Conservation (phyloP, 202 grass and related monocot genomes). For the Tripidium arundinaceum region DNA sequence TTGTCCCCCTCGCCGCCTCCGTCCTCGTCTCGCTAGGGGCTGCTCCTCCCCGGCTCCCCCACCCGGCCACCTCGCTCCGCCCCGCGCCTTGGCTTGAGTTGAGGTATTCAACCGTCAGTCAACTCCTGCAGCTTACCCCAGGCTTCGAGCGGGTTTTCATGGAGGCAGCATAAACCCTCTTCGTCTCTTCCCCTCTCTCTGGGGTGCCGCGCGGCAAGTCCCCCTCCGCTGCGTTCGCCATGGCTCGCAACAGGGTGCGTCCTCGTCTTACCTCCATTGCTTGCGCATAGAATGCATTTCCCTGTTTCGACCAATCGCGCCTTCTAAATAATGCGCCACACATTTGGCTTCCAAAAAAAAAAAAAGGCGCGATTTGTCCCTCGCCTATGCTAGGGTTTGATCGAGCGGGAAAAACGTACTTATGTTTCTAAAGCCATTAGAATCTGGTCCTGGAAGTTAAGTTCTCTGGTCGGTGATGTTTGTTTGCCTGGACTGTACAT, state of each 20-base stretch:
- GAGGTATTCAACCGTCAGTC: not conserved
- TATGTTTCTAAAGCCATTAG: not conserved
- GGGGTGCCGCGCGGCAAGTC: not conserved
- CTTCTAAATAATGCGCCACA: not conserved
- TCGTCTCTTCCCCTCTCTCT: not conserved
- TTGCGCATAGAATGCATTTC: not conserved
- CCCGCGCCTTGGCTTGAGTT: not conserved
- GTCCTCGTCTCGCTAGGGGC: not conserved
- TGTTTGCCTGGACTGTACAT: not conserved
- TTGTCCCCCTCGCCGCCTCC: not conserved
- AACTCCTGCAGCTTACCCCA: not conserved
- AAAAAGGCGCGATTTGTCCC: not conserved
- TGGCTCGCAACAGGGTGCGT: constrained; percentile 47
- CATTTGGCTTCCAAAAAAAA: not conserved
- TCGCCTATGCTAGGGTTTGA: not conserved
- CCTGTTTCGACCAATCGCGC: not conserved
- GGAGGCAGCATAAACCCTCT: not conserved
- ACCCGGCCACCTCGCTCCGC: no score
- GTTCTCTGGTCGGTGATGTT: not conserved
- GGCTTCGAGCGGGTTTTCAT: not conserved
- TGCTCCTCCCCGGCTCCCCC: not conserved
- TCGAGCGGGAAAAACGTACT: not conserved
- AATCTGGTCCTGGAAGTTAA: not conserved
- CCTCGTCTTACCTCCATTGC: not conserved
- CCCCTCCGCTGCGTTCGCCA: not conserved